Conservation (phyloP, 805 yeast species). For the Metschnikowia gelsemii region DNA sequence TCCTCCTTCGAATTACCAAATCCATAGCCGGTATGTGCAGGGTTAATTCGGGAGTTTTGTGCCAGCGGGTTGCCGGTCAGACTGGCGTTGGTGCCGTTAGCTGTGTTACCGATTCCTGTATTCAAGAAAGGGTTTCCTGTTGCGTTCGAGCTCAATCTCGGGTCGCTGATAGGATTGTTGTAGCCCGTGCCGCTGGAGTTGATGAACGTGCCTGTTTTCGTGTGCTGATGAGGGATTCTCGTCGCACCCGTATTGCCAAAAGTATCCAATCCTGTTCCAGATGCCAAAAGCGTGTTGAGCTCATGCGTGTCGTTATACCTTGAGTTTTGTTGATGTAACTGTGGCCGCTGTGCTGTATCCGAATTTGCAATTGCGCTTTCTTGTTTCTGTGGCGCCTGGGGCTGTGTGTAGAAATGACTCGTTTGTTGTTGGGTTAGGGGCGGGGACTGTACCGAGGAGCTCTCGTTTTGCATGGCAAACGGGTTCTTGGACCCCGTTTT, state of each 20-base stretch:
- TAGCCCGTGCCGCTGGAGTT: conserved; percentile 88
- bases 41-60: conserved; percentile 53
- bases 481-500: conserved; percentile 79
- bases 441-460: too few relatives aligned
- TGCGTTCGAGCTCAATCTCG: conserved; percentile 35
- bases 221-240: conserved; percentile 91
- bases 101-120: conserved; percentile 51
- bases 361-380: conserved; percentile 23
- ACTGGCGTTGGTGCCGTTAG: conserved; percentile 11
- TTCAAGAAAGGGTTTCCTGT: conserved; percentile 61
- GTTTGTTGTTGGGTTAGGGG: conserved; percentile 15
- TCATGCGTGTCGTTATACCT: conserved; percentile 51
- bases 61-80: conserved; percentile 11
- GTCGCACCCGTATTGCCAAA: conserved; percentile 84
- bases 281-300: conserved; percentile 73
- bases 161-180: conserved; percentile 44
- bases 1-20: conserved; percentile 75
- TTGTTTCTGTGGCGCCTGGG: conserved; percentile 25
- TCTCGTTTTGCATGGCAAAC: conserved; percentile 50
- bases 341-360: conserved; percentile 35
- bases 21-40: conserved; percentile 91
- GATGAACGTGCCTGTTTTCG: conserved; percentile 74
- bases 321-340: conserved; percentile 29
- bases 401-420: conserved; percentile 15
- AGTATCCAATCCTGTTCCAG: conserved; percentile 91